Conservation (phyloP, 2,329 filamentous ascomycete genomes). For the Aphanoascus verrucosus region DNA sequence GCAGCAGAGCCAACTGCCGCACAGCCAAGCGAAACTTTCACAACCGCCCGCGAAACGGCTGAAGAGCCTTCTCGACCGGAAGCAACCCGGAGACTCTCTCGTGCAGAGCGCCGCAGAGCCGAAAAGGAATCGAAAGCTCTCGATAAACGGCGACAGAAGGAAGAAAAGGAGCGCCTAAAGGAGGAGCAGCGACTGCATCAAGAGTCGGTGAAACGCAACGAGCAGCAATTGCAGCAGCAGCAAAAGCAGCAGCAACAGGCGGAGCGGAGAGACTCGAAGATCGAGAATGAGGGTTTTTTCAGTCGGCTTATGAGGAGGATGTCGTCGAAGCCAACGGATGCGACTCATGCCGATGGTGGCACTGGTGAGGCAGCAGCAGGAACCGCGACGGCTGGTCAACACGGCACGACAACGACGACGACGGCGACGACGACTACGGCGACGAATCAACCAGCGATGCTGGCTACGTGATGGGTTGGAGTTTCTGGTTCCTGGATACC, state of each 20-base stretch:
- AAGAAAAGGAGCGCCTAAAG: constrained; percentile 11
- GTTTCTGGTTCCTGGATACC: not conserved
- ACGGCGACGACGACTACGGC: not conserved
- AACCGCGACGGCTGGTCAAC: not conserved
- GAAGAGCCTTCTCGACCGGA: not conserved
- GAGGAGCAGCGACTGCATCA: constrained; percentile 5
- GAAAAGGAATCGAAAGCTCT: constrained; percentile 13
- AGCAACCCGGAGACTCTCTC: not conserved
- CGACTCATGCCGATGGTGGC: not conserved
- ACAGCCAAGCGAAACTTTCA: not conserved
- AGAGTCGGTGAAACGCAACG: constrained; percentile 1
- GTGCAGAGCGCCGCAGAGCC: constrained; percentile 5
- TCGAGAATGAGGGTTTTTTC: constrained; percentile 5
- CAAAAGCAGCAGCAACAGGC: not conserved
- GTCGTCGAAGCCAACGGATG: constrained; percentile 3
- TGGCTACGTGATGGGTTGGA: not conserved
- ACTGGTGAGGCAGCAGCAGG: not conserved
- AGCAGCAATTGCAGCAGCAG: not conserved
- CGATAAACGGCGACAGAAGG: constrained; percentile 8
- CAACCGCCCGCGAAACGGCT: not conserved
- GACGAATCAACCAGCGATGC: not conserved
- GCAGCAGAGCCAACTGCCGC: not conserved
- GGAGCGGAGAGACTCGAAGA: constrained; percentile 7
- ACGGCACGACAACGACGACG: not conserved
- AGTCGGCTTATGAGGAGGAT: not conserved